Evolutionary conservation across 2,329 filamentous ascomycete genomes (phyloP).

Genomic region (Blumeria graminis): DNA sequence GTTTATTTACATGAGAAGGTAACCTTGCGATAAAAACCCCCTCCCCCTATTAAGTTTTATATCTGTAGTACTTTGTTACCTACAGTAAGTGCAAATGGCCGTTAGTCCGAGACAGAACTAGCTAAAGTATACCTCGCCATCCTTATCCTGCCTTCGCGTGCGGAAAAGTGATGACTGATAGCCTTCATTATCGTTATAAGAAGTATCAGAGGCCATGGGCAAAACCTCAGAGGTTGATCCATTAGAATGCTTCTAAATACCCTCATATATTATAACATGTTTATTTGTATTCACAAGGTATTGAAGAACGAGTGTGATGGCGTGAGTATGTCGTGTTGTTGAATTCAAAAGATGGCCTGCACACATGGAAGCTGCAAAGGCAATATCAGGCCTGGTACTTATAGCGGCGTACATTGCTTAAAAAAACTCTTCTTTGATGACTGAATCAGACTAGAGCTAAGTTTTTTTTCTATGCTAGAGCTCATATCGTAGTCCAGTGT

Average conservation of each 20-base stretch:
- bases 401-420: no score
- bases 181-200: not conserved
- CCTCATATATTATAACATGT: not conserved
- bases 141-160: no score
- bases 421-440: no score
- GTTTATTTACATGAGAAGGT: no score
- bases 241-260: not conserved
- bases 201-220: not conserved
- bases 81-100: no score
- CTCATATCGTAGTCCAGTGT: not conserved
- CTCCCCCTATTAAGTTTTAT: no score
- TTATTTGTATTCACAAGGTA: not conserved
- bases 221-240: not conserved
- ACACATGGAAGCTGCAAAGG: constrained; percentile 1
- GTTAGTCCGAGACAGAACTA: no score
- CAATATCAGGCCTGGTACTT: not conserved
- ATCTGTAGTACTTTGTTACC: no score
- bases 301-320: not conserved
- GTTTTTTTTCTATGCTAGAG: not conserved
- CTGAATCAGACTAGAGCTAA: not conserved
- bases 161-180: no score
- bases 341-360: not conserved
- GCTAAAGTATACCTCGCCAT: no score
- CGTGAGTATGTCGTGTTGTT: not conserved
- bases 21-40: no score